These are phyloP conservation scores for Hypoxylon rubiginosum DNA, from an alignment of 2,329 filamentous ascomycete species.

Conservation along the genomic window DNA sequence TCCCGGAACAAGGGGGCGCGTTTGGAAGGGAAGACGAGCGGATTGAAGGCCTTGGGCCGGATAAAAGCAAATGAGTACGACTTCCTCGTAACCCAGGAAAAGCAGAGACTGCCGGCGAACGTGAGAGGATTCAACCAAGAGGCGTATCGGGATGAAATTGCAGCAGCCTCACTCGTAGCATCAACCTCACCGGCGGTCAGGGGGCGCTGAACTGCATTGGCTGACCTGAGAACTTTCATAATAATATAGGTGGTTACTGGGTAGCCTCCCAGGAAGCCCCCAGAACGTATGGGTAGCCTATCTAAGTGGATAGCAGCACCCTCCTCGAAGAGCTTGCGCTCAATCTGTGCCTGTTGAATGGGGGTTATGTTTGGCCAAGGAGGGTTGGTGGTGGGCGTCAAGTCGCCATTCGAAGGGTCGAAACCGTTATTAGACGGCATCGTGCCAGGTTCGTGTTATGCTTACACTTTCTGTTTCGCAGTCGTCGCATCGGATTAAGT, in stretches of 20 bases:
- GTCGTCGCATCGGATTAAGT: neutral
- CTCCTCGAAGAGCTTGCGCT: slow-evolving; percentile 44
- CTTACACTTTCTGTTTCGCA: no score
- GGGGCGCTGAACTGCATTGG: slow-evolving; percentile 35
- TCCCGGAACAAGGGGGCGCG: slow-evolving; percentile 47
- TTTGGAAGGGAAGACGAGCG: slow-evolving; percentile 49
- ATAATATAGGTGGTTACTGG: slow-evolving; percentile 20
- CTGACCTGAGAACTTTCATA: slow-evolving; percentile 10
- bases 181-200: slow-evolving; percentile 49
- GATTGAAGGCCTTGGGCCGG: slow-evolving; percentile 54
- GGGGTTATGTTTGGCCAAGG: slow-evolving; percentile 45
- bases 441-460: neutral
- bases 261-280: no score
- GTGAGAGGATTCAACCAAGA: slow-evolving; percentile 49
- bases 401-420: slow-evolving; percentile 11
- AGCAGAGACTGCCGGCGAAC: slow-evolving; percentile 39
- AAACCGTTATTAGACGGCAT: slow-evolving; percentile 29
- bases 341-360: slow-evolving; percentile 42
- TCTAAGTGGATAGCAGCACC: slow-evolving; percentile 51
- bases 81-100: slow-evolving; percentile 49
- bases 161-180: slow-evolving; percentile 45
- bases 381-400: slow-evolving; percentile 21
- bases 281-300: slow-evolving; percentile 22
- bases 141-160: slow-evolving; percentile 49
- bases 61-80: slow-evolving; percentile 59